phyloP scores from a whole-genome alignment of 768 basidiomycete species.

The Tricholoma furcatifolium region DNA sequence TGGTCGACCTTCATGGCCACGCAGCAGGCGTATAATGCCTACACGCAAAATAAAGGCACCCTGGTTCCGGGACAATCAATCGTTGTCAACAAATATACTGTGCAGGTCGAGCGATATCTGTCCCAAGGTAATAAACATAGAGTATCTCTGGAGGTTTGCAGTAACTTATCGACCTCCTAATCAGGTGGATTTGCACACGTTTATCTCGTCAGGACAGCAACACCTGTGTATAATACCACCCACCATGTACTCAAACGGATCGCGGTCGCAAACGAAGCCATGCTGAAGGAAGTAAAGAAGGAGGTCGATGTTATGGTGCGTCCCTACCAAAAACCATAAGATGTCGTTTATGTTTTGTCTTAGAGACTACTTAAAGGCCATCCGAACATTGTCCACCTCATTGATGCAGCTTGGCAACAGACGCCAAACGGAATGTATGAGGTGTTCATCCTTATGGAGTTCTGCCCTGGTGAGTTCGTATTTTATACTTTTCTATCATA shows the following conservation, averaged over 20 bases:
- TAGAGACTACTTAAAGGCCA: conserved; percentile 91
- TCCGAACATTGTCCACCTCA: conserved; percentile 93
- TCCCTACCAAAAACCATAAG: conserved; percentile 7
- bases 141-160: conserved; percentile 5
- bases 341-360: conserved; percentile 27
- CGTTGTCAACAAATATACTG: conserved; percentile 83
- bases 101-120: conserved; percentile 92
- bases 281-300: conserved; percentile 92
- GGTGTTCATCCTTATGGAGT: conserved; percentile 99
- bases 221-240: conserved; percentile 87
- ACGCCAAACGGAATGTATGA: conserved; percentile 85
- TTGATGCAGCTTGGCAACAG: conserved; percentile 91
- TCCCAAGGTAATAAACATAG: conserved; percentile 75
- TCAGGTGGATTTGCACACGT: conserved; percentile 98
- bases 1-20: conserved; percentile 41
- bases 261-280: conserved; percentile 84
- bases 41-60: conserved; percentile 63
- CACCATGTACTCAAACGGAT: conserved; percentile 98
- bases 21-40: conserved; percentile 48
- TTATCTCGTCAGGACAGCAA: conserved; percentile 86
- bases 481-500: neutral
- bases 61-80: conserved; percentile 84
- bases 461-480: conserved; percentile 70
- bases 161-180: conserved; percentile 14
- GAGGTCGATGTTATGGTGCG: conserved; percentile 99